Conservation (phyloP, 345 rosid species). For the Arabidopsis suecica region DNA sequence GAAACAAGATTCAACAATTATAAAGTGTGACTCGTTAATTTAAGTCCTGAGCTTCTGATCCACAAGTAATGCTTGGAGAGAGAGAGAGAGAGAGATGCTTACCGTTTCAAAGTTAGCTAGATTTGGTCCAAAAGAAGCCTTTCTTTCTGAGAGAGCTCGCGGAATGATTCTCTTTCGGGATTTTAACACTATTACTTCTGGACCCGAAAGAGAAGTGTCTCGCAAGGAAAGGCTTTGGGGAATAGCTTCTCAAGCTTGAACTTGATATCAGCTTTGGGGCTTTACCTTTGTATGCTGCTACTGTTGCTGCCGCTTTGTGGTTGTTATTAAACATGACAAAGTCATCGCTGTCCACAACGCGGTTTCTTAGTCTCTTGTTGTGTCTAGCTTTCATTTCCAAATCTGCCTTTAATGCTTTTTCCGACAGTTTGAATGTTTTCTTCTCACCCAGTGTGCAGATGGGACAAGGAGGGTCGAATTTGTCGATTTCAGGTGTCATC, state of each 20-base stretch:
- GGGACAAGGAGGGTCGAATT: conserved; percentile 89
- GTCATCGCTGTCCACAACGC: conserved; percentile 65
- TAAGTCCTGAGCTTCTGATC: not conserved
- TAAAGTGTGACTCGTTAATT: not conserved
- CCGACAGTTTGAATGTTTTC: conserved; percentile 68
- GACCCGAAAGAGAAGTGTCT: conserved; percentile 81
- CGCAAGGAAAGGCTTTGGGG: conserved; percentile 71
- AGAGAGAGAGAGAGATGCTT: not conserved
- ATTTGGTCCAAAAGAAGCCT: conserved; percentile 89
- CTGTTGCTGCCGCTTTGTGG: conserved; percentile 1
- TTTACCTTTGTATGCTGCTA: conserved; percentile 51
- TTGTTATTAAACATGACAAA: conserved; percentile 47
- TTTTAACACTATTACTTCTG: conserved; percentile 55
- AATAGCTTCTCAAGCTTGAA: conserved; percentile 65
- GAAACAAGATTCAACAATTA: conserved; percentile 17
- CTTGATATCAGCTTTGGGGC: conserved; percentile 58
- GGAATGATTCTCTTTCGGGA: conserved; percentile 57
- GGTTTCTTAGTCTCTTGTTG: conserved; percentile 65
- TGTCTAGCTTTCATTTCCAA: conserved; percentile 66
- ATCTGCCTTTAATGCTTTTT: conserved; percentile 76
- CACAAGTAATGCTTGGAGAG: not conserved
- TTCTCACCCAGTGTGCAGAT: conserved; percentile 86
- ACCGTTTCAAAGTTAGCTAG: conserved; percentile 63
- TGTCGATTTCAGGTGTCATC: conserved; percentile 73
- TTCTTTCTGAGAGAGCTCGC: conserved; percentile 52